Evolutionary conservation across 1,284 basidiomycete genomes (phyloP), one percentile per base, ranked within the genome.

Genomic region (Schizopora paradoxa): DNA sequence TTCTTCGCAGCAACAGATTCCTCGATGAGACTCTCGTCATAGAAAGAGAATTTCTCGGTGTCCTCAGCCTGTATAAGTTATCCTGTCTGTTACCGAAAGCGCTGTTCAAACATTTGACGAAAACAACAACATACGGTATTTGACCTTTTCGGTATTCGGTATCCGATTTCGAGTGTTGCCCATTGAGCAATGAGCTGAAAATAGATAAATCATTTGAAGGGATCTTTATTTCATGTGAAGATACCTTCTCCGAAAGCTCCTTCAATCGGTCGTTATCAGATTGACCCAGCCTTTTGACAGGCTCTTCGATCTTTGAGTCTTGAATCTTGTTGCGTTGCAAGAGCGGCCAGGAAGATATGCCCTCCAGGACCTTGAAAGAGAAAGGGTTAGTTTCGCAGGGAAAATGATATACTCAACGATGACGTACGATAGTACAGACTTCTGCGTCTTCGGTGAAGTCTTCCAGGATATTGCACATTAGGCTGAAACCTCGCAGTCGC

Each of bases 281-380:
- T 34, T 75, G 65, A 1, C 72, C 56, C 38, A 78, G 78, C 1
- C 52, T 57, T 57, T 75, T 67, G n/a, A 96, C 79, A 5, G 80
- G 75, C 14, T 76, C 66, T 51, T 79, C 76, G 39, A 96, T 81
- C 58, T 81, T 81, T 0, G 90, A 91, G 60, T 91, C 89, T 50
- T 92, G 89, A 27, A 99, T 82, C 67, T 99, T 99, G 69, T 97
- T 97, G 40, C 89, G 79, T 42, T 86, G 84, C 41, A 91, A 72
- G 21, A 97, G 67, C 0, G 91, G 91, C 93, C 92, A 97, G 4
- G 67, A 71, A 44, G 65, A 57, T 74, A 96, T 81, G 54, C 80
- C 82, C 58, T 86, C 77, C 47, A 95, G 65, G 2, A 81, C 76
- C 89, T n/a, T 92, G 48, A 38, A 32, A 25, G 52, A 23, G 19